phyloP scores from a whole-genome alignment of 441 rosid genomes.

The Kokia cookei region DNA sequence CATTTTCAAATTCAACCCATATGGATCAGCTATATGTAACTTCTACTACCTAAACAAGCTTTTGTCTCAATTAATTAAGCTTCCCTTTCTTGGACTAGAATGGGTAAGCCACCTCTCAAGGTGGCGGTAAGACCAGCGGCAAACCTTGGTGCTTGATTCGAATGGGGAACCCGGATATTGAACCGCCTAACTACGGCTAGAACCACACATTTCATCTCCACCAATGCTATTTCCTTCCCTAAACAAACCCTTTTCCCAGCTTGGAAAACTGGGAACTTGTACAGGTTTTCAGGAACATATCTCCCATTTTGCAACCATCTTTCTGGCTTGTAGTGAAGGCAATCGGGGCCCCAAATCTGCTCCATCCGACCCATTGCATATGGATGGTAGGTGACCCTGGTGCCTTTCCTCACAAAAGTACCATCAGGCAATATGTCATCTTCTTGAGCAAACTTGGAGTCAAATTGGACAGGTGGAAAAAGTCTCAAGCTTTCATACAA shows the following conservation, averaged over 20 bases:
- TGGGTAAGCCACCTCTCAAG: constrained; percentile 65
- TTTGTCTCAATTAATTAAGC: background rate
- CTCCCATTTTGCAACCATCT: constrained; percentile 40
- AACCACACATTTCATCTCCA: constrained; percentile 56
- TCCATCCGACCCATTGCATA: constrained; percentile 70
- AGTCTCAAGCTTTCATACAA: constrained; percentile 49
- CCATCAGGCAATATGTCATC: constrained; percentile 50
- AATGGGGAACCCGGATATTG: constrained; percentile 11
- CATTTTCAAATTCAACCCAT: background rate
- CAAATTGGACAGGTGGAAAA: constrained; percentile 57
- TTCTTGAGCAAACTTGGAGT: constrained; percentile 46
- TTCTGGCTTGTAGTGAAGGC: constrained; percentile 40
- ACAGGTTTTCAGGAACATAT: constrained; percentile 28
- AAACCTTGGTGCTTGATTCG: constrained; percentile 31
- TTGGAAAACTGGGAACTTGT: constrained; percentile 55
- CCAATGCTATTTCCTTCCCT: constrained; percentile 59
- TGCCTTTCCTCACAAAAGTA: constrained; percentile 35
- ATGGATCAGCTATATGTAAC: background rate
- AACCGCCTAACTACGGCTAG: constrained; percentile 26
- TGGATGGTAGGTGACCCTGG: constrained; percentile 51
- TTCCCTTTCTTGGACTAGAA: constrained; percentile 30
- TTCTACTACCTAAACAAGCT: background rate
- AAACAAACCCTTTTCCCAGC: constrained; percentile 56
- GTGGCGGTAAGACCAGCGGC: constrained; percentile 74
- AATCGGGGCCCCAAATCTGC: constrained; percentile 44